Conservation (phyloP, 495 filamentous ascomycete species). For the Penicilliopsis zonata region DNA sequence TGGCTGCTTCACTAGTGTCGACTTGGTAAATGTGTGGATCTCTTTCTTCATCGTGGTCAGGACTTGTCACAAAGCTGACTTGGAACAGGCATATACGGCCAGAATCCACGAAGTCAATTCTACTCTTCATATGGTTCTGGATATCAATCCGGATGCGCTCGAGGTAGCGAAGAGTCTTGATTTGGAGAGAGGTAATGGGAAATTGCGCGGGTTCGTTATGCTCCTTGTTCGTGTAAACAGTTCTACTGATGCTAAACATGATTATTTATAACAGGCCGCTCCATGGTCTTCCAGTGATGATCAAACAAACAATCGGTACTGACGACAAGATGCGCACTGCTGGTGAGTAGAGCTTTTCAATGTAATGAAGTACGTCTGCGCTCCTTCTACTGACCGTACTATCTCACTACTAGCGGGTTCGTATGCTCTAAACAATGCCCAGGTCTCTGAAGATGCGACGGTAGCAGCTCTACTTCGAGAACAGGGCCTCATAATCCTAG, state of each 20-base stretch:
- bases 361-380: too few species aligned
- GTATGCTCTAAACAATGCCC: slow-evolving; percentile 40
- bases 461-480: slow-evolving; percentile 34
- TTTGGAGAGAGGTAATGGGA: slow-evolving; percentile 33
- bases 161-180: slow-evolving; percentile 40
- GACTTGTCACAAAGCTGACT: background rate
- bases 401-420: slow-evolving; percentile 39
- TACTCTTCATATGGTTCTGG: slow-evolving; percentile 36
- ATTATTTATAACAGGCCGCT: slow-evolving; percentile 25
- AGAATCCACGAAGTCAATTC: slow-evolving; percentile 43
- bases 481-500: slow-evolving; percentile 41
- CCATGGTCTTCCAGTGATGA: slow-evolving; percentile 55
- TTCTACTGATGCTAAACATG: background rate
- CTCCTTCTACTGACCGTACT: slow-evolving; percentile 12
- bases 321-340: slow-evolving; percentile 52
- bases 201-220: slow-evolving; percentile 22
- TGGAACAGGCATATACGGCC: slow-evolving; percentile 30
- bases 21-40: slow-evolving; percentile 37
- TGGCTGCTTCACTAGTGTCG: slow-evolving; percentile 42
- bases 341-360: too few species aligned
- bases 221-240: background rate
- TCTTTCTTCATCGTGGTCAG: background rate
- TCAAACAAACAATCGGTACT: slow-evolving; percentile 60
- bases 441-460: slow-evolving; percentile 30
- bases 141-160: slow-evolving; percentile 45